Conservation (phyloP, 805 yeast species). For the Lachancea fermentati region DNA sequence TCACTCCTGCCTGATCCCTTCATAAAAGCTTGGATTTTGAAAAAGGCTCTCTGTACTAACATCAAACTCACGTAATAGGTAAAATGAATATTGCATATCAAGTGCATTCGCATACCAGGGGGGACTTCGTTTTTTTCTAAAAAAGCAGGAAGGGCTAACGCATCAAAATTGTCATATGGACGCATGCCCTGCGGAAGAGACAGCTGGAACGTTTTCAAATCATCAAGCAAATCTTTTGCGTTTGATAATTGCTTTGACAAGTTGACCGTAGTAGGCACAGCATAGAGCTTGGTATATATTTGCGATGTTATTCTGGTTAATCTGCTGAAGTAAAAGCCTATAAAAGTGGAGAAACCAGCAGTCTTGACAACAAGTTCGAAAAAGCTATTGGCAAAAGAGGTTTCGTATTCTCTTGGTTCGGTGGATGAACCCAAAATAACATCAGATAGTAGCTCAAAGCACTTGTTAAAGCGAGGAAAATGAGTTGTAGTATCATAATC, state of each 20-base stretch:
- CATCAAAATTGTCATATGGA: constrained; percentile 1
- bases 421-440: constrained; percentile 2
- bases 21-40: constrained; percentile 3
- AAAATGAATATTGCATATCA: constrained; percentile 3
- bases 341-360: constrained; percentile 3
- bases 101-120: background rate
- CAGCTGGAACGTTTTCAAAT: constrained; percentile 1
- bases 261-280: constrained; percentile 1
- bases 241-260: constrained; percentile 2
- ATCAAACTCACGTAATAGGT: constrained; percentile 4
- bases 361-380: constrained; percentile 3
- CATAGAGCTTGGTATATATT: constrained; percentile 5
- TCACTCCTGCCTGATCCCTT: constrained; percentile 1
- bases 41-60: constrained; percentile 5
- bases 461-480: background rate
- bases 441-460: constrained; percentile 1
- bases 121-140: constrained; percentile 3
- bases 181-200: constrained; percentile 6
- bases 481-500: constrained; percentile 11
- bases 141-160: background rate
- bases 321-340: constrained; percentile 1
- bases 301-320: constrained; percentile 1
- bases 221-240: constrained; percentile 3
- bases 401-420: background rate
- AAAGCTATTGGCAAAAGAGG: constrained; percentile 3